Conservation (phyloP, 225 moss, liverwort and hornwort species). For the Neckera pumila region DNA sequence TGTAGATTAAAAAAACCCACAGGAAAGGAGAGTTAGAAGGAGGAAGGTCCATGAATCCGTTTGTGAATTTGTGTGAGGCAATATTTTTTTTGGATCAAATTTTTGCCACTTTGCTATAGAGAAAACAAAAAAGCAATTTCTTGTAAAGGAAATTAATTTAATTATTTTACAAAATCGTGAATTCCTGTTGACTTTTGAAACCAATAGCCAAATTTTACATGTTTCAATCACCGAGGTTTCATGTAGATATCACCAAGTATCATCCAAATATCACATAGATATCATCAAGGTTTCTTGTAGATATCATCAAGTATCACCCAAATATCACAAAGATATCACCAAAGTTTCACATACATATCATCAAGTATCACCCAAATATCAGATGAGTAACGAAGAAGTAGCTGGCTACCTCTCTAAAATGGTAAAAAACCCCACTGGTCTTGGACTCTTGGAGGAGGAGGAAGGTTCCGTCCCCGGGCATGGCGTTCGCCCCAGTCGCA, state of each 20-base stretch:
- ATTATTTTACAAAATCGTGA: neutral
- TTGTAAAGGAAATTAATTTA: neutral
- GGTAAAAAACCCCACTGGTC: no score
- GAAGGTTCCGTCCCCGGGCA: neutral
- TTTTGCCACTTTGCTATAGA: neutral
- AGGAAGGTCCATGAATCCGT: fast-evolving
- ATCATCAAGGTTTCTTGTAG: neutral
- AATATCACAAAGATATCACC: neutral
- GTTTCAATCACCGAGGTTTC: neutral
- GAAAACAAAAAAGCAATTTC: neutral
- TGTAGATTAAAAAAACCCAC: fast-evolving
- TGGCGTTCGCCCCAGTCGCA: neutral
- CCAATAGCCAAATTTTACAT: neutral
- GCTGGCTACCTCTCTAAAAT: neutral
- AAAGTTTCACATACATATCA: neutral
- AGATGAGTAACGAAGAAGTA: neutral
- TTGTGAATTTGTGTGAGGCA: neutral
- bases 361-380: neutral
- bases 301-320: no score
- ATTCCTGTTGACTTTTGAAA: fast-evolving
- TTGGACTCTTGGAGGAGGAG: neutral
- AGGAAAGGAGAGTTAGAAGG: no score
- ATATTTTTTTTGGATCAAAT: neutral
- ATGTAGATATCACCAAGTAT: neutral
- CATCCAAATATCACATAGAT: neutral